A percentile compares a stretch with the other conserved stretches of the same genome.
These are phyloP conservation scores for Camellia oleifera DNA, from an alignment of 179 eudicot genomes.

Conservation along the genomic window DNA sequence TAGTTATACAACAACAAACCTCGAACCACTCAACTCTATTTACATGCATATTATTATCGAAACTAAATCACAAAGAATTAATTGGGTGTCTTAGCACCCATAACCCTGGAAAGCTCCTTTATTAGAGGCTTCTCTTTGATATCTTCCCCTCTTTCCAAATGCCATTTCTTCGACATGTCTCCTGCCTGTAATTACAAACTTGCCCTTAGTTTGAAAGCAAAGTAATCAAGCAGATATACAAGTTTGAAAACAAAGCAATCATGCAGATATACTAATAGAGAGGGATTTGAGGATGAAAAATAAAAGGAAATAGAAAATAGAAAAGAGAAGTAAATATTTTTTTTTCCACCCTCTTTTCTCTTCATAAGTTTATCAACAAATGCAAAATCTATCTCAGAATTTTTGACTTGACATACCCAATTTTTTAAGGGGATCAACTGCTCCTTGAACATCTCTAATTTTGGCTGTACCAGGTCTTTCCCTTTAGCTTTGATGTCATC, in stretches of 20 bases:
- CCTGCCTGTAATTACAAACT: constrained; percentile 40
- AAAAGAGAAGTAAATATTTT: no score
- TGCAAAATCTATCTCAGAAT: neutral
- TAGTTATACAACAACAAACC: neutral
- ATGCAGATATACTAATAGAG: no score
- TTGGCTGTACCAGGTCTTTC: constrained; percentile 60
- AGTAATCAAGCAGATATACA: no score
- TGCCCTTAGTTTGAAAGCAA: constrained; percentile 3
- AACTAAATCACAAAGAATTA: constrained; percentile 1
- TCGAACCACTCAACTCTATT: neutral
- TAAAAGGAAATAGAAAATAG: no score
- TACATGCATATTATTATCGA: neutral
- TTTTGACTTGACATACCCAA: constrained; percentile 51
- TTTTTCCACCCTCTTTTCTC: no score
- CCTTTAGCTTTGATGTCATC: constrained; percentile 72
- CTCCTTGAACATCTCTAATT: constrained; percentile 52
- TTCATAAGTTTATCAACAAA: no score
- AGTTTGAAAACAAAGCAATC: no score
- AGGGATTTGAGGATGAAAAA: no score
- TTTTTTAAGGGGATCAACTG: constrained; percentile 55
- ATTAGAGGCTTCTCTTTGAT: constrained; percentile 52
- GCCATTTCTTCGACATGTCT: constrained; percentile 65
- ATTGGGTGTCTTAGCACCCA: constrained; percentile 25
- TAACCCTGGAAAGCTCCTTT: constrained; percentile 57
- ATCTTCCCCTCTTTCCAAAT: constrained; percentile 39